Conservation (phyloP, 1,284 basidiomycete genomes). For the Lignosus rhinocerotis region DNA sequence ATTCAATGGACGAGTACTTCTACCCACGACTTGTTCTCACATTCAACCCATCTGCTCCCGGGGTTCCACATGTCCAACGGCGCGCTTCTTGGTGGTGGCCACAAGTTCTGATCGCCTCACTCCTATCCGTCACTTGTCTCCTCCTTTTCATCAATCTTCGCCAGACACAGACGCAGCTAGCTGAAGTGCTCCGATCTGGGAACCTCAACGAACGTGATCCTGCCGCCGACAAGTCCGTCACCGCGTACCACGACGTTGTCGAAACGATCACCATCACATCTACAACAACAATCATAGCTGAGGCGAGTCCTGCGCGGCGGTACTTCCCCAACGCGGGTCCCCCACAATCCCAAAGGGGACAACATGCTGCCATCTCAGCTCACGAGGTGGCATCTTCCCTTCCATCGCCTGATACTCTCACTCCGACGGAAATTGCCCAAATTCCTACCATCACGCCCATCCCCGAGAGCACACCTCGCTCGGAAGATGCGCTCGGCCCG, state of each 20-base stretch:
- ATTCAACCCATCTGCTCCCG: conserved; percentile 10
- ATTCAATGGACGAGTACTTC: conserved; percentile 56
- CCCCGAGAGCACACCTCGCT: not conserved
- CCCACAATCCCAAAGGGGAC: not conserved
- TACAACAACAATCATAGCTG: conserved; percentile 14
- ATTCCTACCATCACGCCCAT: conserved; percentile 14
- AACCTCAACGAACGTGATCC: not conserved
- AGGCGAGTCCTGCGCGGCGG: conserved; percentile 6
- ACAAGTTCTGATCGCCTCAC: conserved; percentile 7
- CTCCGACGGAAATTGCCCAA: not conserved
- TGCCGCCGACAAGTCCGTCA: not conserved
- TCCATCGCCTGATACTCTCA: not conserved
- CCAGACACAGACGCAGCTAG: conserved; percentile 13
- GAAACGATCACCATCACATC: conserved; percentile 28
- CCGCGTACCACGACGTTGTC: conserved; percentile 4
- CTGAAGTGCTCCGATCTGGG: conserved; percentile 11
- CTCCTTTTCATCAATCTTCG: conserved; percentile 18
- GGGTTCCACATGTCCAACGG: not conserved
- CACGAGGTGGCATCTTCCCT: not conserved
- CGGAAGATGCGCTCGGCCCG: not conserved
- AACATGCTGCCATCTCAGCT: not conserved
- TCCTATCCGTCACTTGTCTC: conserved; percentile 9
- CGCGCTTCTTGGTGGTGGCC: conserved; percentile 5
- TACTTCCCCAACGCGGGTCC: conserved; percentile 9
- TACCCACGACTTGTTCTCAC: conserved; percentile 45